phyloP scores from a whole-genome alignment of 352 stramenopile species.

The Blastocystis sp. region DNA sequence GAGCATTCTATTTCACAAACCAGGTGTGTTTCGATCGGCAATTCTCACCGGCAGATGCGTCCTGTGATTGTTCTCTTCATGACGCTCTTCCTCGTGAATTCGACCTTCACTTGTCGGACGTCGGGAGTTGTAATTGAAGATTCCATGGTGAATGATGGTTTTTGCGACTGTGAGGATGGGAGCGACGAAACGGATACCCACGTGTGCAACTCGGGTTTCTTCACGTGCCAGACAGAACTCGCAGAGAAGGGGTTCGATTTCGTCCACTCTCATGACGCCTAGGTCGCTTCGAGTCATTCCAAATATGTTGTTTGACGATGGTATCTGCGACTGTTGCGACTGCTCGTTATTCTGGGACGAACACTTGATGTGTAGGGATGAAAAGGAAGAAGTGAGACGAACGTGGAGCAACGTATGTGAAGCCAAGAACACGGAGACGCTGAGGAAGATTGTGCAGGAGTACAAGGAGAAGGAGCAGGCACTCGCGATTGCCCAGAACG shows the following conservation, averaged over 20 bases:
- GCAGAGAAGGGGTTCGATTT: slow-evolving; percentile 5
- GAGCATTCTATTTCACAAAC: too few species aligned
- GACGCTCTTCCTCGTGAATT: not conserved
- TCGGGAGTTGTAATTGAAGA: not conserved
- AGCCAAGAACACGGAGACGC: not conserved
- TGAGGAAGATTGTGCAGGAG: not conserved
- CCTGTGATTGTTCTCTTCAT: not conserved
- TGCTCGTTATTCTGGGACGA: slow-evolving; percentile 1
- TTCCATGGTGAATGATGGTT: slow-evolving; percentile 44
- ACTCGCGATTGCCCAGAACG: not conserved
- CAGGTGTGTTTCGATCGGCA: too few species aligned
- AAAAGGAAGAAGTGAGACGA: not conserved
- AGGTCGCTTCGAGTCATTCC: not conserved
- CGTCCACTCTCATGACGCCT: not conserved
- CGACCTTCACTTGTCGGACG: not conserved
- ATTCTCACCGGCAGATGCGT: not conserved
- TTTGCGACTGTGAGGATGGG: slow-evolving; percentile 51
- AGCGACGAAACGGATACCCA: slow-evolving; percentile 43
- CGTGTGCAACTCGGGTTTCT: slow-evolving; percentile 27
- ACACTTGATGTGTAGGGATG: slow-evolving; percentile 23
- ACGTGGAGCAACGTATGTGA: not conserved
- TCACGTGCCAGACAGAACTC: slow-evolving; percentile 30
- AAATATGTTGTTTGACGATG: slow-evolving; percentile 59
- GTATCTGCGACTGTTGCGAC: slow-evolving; percentile 61
- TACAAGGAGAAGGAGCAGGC: not conserved